phyloP scores from a whole-genome alignment of 768 basidiomycete species.

The Lactarius sp. region DNA sequence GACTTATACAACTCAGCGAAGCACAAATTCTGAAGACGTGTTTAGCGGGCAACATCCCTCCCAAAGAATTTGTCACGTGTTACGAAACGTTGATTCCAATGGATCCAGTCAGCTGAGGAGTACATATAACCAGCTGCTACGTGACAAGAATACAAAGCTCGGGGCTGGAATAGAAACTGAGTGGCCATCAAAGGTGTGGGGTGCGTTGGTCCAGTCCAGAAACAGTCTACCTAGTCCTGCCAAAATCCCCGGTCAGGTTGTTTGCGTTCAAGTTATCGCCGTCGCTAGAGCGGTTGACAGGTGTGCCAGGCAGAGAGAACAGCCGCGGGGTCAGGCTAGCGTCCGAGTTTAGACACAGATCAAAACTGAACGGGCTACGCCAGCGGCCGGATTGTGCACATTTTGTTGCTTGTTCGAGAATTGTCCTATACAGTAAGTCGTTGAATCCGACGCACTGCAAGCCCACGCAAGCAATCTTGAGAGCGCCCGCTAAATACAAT shows the following conservation, averaged over 20 bases:
- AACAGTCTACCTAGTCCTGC: constrained; percentile 13
- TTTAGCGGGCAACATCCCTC: neutral
- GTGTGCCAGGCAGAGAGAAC: constrained; percentile 19
- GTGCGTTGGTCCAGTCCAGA: neutral
- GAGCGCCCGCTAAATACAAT: constrained; percentile 66
- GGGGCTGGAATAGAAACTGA: neutral
- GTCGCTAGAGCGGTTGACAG: constrained; percentile 6
- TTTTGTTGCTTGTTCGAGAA: constrained; percentile 59
- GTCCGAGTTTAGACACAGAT: constrained; percentile 15
- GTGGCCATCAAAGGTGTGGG: neutral
- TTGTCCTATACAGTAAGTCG: constrained; percentile 53
- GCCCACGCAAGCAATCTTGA: constrained; percentile 68
- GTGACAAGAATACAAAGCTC: constrained; percentile 1
- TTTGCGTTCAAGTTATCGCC: neutral
- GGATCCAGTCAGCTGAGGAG: constrained; percentile 1
- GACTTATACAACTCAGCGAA: neutral
- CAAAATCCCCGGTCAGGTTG: neutral
- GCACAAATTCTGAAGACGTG: neutral
- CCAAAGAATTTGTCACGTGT: neutral
- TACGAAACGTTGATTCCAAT: neutral
- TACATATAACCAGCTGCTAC: neutral
- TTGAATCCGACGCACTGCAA: constrained; percentile 77
- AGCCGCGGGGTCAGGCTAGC: constrained; percentile 18
- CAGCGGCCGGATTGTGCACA: constrained; percentile 35
- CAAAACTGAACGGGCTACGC: constrained; percentile 27